Evolutionary conservation across 805 yeast species (phyloP).

Genomic region (Nakazawaea sp.): DNA sequence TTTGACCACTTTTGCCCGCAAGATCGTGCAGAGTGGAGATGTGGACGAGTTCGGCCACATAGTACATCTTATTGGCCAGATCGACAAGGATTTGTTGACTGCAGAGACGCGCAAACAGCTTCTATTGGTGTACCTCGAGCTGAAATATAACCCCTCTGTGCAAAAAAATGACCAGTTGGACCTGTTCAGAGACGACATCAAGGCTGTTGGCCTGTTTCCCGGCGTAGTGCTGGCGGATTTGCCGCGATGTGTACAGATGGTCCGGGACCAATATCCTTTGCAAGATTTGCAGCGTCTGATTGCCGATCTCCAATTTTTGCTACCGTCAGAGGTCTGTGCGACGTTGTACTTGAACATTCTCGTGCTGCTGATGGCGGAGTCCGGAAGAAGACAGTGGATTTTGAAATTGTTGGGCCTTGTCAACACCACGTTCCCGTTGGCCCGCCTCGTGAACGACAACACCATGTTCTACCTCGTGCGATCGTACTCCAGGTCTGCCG

Average conservation of each 20-base stretch:
- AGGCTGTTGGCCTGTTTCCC: background rate
- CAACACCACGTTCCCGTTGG: background rate
- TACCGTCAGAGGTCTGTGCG: background rate
- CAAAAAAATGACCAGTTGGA: too few species aligned
- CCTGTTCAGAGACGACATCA: background rate
- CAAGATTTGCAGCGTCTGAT: background rate
- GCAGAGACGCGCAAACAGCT: background rate
- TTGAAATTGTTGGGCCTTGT: background rate
- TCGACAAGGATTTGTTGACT: background rate
- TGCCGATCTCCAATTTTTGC: background rate
- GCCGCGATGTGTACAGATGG: background rate
- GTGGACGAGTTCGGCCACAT: background rate
- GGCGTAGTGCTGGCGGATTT: background rate
- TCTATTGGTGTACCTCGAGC: too few species aligned
- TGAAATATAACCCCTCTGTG: too few species aligned
- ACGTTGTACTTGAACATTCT: constrained; percentile 4
- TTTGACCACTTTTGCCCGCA: background rate
- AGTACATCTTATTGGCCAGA: background rate
- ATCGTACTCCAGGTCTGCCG: background rate
- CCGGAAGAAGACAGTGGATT: constrained; percentile 2
- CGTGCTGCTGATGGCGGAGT: background rate
- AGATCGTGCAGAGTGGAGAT: background rate
- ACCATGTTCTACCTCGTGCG: constrained; percentile 4
- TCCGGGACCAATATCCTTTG: background rate
- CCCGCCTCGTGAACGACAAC: background rate